These are phyloP conservation scores for Xylaria telfairii DNA, from an alignment of 495 filamentous ascomycete genomes.

Conservation along the genomic window DNA sequence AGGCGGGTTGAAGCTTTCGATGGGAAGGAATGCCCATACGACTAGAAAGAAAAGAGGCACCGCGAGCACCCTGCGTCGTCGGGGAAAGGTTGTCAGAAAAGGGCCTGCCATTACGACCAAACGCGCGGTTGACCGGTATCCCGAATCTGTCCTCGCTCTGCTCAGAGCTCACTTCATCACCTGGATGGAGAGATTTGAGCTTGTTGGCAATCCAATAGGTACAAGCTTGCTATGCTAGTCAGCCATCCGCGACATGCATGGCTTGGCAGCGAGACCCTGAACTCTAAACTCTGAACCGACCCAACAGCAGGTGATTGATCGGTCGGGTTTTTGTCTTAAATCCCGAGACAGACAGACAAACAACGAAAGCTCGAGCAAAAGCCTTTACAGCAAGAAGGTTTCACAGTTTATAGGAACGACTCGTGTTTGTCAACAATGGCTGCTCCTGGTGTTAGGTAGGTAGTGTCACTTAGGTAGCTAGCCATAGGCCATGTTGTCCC, in stretches of 20 bases:
- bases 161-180: neutral
- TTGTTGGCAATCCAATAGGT: neutral
- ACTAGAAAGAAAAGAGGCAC: constrained; percentile 36
- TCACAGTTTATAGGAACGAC: neutral
- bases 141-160: neutral
- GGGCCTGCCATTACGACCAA: neutral
- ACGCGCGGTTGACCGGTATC: neutral
- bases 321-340: neutral
- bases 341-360: neutral
- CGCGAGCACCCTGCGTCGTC: constrained; percentile 43
- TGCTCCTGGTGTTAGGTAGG: neutral
- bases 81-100: constrained; percentile 42
- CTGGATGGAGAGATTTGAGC: neutral
- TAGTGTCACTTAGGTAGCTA: neutral
- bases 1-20: constrained; percentile 42
- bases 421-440: neutral
- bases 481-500: constrained; percentile 13
- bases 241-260: constrained; percentile 12
- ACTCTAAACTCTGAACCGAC: too few relatives aligned
- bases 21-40: constrained; percentile 37
- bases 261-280: constrained; percentile 7
- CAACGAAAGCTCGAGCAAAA: neutral
- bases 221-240: constrained; percentile 1
- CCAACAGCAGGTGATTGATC: too few relatives aligned
- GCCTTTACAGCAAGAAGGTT: neutral